A percentile compares a stretch with the other conserved stretches of the same genome.
Evolutionary conservation across 2,329 filamentous ascomycete genomes (phyloP).

Genomic region (Sporothrix curviconia): DNA sequence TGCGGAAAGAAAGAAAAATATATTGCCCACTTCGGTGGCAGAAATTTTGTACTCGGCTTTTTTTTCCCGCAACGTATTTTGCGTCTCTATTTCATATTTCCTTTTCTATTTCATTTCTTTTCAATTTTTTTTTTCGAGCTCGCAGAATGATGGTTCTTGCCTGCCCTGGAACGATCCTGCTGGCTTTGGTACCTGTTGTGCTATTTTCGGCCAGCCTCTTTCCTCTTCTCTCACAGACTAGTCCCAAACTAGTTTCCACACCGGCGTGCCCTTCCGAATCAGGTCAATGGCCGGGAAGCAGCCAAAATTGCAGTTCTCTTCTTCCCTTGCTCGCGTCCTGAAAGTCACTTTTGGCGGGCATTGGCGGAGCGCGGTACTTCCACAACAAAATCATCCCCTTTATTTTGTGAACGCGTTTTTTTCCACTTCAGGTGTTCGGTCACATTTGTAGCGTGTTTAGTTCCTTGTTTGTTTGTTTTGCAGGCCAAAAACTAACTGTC

Average conservation of each 20-base stretch:
- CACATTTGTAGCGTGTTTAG: background rate
- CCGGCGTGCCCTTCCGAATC: constrained; percentile 12
- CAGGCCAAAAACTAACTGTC: no score
- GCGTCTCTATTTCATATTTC: no score
- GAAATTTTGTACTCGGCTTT: no score
- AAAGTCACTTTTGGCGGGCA: background rate
- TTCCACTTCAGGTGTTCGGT: constrained; percentile 1
- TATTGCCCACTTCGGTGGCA: no score
- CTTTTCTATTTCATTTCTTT: no score
- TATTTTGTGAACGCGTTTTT: no score
- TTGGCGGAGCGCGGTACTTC: background rate
- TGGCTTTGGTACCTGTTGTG: background rate
- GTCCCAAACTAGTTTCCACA: constrained; percentile 4
- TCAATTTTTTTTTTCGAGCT: no score
- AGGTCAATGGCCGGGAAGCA: constrained; percentile 8
- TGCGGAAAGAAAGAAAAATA: no score
- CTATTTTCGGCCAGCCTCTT: constrained; percentile 6
- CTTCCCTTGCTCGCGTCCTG: background rate
- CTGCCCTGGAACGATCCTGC: no score
- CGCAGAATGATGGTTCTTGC: no score
- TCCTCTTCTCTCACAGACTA: constrained; percentile 2
- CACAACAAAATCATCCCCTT: background rate
- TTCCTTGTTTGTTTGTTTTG: background rate
- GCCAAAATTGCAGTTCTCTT: background rate
- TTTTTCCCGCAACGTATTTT: no score